Base-by-base conservation (phyloP, 345 rosid species). In the Angophora floribunda region DNA sequence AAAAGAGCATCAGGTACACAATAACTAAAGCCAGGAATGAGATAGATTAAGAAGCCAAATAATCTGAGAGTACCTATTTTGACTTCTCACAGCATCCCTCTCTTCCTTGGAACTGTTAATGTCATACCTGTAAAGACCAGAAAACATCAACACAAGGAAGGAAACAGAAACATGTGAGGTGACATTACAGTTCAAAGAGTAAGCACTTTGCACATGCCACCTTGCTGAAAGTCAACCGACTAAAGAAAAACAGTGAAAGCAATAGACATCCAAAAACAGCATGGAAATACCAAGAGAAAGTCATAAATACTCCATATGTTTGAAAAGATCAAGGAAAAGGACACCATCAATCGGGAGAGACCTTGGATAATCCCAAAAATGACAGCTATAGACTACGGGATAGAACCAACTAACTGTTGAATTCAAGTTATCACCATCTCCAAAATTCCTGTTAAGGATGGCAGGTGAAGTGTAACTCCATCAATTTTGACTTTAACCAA, bases 51-150 rank as follows among this genome's bases (percentile, higher is more conserved):
- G 22, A 5, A 36, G 86, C 53, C 44, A 51, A 10, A 1, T 47
- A 85, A 30, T 85, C 49, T 75, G 28, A 75, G 55, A 86, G 80
- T 94, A 96, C 99, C 95, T 95, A 80, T 94, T 96, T 91, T 91
- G 92, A 89, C 87, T 91, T 87, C 86, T 91, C 75, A 92, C 84
- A 44, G 90, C 87, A 57, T 93, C 96, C 87, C 99, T 92, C 92
- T 94, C 99, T 91, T 92, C 97, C 88, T 89, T 88, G 78, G 97
- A 94, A 92, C 96, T 95, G 91, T 91, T 93, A 88, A 95, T 82
- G 88, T 93, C 95, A 88, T 93, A 96, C 85, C 99, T 97, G 96
- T 28, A 52, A 36, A 67, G 88, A 85, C 86, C 50, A 85, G 45
- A 53, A 53, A 67, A 87, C 9, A 85, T 88, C 85, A 49, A 78